Evolutionary conservation across 176 grass and related monocot species (phyloP), one percentile per base, ranked within the genome.

Genomic region (Tuctoria greenei): DNA sequence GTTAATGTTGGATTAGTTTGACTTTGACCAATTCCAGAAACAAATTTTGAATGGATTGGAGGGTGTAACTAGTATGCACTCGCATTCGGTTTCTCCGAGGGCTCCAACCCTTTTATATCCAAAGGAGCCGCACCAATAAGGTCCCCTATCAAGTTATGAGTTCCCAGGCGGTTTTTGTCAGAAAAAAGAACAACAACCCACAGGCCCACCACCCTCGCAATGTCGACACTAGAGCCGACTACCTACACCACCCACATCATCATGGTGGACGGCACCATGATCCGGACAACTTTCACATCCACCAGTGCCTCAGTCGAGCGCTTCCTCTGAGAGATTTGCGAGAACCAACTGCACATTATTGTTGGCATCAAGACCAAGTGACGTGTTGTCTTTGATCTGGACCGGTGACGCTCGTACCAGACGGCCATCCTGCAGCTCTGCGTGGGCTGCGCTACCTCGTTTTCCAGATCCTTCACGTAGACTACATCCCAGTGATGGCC

Each of bases 341-440:
- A 28, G 0, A 60, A 46, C 28, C 63, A 57, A 39, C 12, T 35
- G 0, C 26, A 23, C 18, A 84, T 86, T 50, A 25, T 96, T 54
- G 84, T 96, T 39, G 93, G 89, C 28, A 65, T 96, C 38, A 89
- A 96, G 70, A 61, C 77, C 40, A 84, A 96, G 74, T 96, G 87
- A 88, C 85, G 82, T 45, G 34, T 80, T 4, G 80, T 43, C 73
- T 7, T 5, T 1, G 34, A 5, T 2, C 51, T 4, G 13, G 61
- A 10, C 17, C 23, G 36, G 0, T 43, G 7, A 0, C 67, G 23
- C 74, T 16, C 0, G 50, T 20, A 88, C 72, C 60, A 31, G 2
- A 54, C 86, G 24, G 85, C 85, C 16, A 55, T 93, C 9, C 82
- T 97, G 64, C 93, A 93, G 80, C 75, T 97, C 69, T 97, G 90